Evolutionary conservation across 352 stramenopile genomes (phyloP), one percentile per base, ranked within the genome.

Genomic region (Globisporangium camurandrum): DNA sequence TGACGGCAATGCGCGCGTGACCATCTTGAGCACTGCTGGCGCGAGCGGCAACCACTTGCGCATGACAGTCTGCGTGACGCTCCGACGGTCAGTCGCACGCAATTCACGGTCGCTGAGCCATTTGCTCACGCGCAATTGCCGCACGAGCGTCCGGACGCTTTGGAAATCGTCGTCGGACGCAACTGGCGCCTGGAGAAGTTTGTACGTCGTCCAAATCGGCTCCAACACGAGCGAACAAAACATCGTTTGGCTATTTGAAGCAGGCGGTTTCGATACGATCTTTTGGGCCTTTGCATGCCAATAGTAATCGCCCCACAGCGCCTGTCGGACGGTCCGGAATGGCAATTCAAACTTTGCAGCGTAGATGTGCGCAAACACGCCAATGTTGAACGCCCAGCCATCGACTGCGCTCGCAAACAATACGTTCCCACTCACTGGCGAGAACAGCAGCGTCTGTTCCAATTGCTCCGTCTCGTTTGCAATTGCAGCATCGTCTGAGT

Each of bases 141-240:
- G 66, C 19, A 79, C 84, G 20, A 93, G 58, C 53, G 81, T 85
- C 19, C 78, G 78, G 2, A 88, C 31, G 4, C 51, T 45, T 4
- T 83, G 67, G 17, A 86, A 39, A 36, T 86, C 78, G 7, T 36
- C 57, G 41, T 88, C 70, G 7, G 60, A 67, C 11, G 62, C 46
- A 7, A 86, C 62, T 0, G 75, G 71, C 34, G 67, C 58, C 17
- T 49, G 39, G 17, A 90, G 52, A 1, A 74, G 66, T 27, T 78
- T 83, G 67, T 97, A 97, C 2, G 89, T 70, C 22, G 82, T 66
- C 90, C 88, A 97, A 40, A 97, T 79, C 4, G 87, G 78, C 16
- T 96, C 80, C 3, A 98, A 66, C 19, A 97, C 82, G 61, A 96
- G 94, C 30, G 86, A 76, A 44, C 89, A 94, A 54, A 97, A 97